A percentile compares a stretch with the other conserved stretches of the same genome.
Conservation (phyloP, 768 basidiomycete species). For the Termitomyces sp. region DNA sequence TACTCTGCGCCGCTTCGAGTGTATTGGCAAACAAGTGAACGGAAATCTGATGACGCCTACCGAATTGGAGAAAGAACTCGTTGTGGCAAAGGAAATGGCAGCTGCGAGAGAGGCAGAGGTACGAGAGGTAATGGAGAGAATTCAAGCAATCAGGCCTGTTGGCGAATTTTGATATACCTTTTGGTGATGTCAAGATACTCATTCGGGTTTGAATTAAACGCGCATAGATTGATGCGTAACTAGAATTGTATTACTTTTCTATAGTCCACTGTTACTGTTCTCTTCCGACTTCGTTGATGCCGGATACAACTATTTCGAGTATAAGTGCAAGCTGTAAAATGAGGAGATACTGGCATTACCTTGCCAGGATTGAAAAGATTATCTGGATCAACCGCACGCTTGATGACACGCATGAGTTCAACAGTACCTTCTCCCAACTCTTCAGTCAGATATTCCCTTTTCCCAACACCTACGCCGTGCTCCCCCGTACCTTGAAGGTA, state of each 20-base stretch:
- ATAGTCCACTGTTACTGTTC: not conserved
- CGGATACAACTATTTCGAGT: constrained; percentile 26
- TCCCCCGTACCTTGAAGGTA: constrained; percentile 64
- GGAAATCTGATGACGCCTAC: constrained; percentile 56
- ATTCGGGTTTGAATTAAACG: not conserved
- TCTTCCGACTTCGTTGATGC: constrained; percentile 1
- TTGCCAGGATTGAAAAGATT: constrained; percentile 88
- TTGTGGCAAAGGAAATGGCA: constrained; percentile 65
- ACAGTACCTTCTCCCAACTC: constrained; percentile 85
- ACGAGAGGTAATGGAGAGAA: constrained; percentile 66
- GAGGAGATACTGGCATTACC: constrained; percentile 19
- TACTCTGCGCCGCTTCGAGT: constrained; percentile 64
- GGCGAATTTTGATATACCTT: constrained; percentile 17
- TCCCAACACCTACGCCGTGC: constrained; percentile 85
- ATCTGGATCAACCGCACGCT: constrained; percentile 70
- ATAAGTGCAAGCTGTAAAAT: not conserved
- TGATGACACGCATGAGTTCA: constrained; percentile 82
- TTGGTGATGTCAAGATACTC: not conserved
- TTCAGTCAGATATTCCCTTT: constrained; percentile 74
- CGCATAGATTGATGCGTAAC: not conserved
- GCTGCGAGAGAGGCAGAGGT: constrained; percentile 71
- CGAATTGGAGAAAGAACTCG: constrained; percentile 72
- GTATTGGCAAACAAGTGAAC: constrained; percentile 51
- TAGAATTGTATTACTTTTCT: not conserved
- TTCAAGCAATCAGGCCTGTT: constrained; percentile 50